Base-by-base conservation (phyloP, 2,329 filamentous ascomycete species). In the Zalaria obscura region DNA sequence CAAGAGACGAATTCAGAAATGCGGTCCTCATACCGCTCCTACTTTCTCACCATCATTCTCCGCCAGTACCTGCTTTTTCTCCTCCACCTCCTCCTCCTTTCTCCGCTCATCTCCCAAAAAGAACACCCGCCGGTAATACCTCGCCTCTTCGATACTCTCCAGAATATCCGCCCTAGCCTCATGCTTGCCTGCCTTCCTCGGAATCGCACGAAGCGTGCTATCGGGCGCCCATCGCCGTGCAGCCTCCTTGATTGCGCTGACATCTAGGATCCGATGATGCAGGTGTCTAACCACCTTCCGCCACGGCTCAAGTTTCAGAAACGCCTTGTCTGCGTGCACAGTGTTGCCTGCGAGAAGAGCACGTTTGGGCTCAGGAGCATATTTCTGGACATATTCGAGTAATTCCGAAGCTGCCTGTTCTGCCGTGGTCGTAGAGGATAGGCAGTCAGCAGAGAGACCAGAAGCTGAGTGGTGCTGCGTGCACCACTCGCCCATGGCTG, bases 141-240 rank as follows among this genome's bases (percentile, higher is more conserved):
- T 76, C 41, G 89, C 89, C 67, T 98, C 91, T 42, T 75, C 80
- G 47, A 98, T 95, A 62, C 89, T 96, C 67, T 98, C 91, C 46
- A 95, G 61, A 44, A 98, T 94, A 61, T 98, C 91, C 42, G 85
- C 78, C 52, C 74, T 78, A 0, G 91, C 91, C 61, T 89, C 76
- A 65, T 98, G 91, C 40, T 78, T 66, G 32, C 75, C 76, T 56
- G 73, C 74, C 68, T 96, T 96, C 47, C 56, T 61, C 8, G 89
- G 88, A 27, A 75, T 77, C 36, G 68, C 66, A 42, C 67, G 65
- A 46, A 83, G 55, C 5, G 83, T 58, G 5, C 74, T 68, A n/a
- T 67, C 59, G 1, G 71, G 69, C 35, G 77, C 79, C 89, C 91
- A 98, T 36, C 89, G 72, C 48, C 77, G 75, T 11, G 80, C 83